Evolutionary conservation across 768 basidiomycete species (phyloP).

Genomic region (Myochromella boudieri): DNA sequence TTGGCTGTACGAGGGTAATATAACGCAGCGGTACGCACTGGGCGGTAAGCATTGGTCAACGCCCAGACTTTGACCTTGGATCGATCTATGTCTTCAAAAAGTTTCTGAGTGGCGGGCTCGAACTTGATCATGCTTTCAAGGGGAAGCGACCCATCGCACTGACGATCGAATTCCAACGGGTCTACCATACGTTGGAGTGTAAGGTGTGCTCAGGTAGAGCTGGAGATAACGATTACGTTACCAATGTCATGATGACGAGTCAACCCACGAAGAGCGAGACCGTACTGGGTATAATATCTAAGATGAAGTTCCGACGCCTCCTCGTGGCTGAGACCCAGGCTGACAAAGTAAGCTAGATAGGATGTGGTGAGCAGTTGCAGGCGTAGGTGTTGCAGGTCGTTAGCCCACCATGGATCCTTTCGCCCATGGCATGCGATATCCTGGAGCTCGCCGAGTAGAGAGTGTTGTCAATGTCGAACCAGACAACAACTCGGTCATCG

Average conservation of each 20-base stretch:
- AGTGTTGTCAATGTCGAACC: constrained; percentile 89
- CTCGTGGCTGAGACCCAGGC: constrained; percentile 64
- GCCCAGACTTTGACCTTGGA: constrained; percentile 81
- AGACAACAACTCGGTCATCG: constrained; percentile 66
- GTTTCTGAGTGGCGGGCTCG: constrained; percentile 56
- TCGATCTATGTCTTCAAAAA: constrained; percentile 79
- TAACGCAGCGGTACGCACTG: constrained; percentile 41
- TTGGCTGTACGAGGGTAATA: constrained; percentile 1
- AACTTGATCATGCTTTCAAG: constrained; percentile 77
- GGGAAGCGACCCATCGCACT: constrained; percentile 83
- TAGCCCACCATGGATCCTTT: constrained; percentile 79
- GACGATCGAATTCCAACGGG: constrained; percentile 78
- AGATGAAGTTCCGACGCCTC: constrained; percentile 70
- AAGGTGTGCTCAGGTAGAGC: background rate
- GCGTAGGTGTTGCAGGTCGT: background rate
- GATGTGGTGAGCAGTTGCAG: background rate
- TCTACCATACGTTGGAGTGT: constrained; percentile 35
- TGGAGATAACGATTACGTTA: constrained; percentile 29
- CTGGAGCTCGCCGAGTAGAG: constrained; percentile 75
- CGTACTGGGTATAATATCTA: constrained; percentile 78
- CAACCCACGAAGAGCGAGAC: constrained; percentile 79
- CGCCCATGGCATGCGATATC: constrained; percentile 78
- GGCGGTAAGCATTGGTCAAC: constrained; percentile 80
- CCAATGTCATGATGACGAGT: constrained; percentile 76
- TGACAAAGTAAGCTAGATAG: constrained; percentile 69